A percentile compares a stretch with the other conserved stretches of the same genome.
Conservation (phyloP, 2,329 filamentous ascomycete genomes). For the Thelonectria discophora region DNA sequence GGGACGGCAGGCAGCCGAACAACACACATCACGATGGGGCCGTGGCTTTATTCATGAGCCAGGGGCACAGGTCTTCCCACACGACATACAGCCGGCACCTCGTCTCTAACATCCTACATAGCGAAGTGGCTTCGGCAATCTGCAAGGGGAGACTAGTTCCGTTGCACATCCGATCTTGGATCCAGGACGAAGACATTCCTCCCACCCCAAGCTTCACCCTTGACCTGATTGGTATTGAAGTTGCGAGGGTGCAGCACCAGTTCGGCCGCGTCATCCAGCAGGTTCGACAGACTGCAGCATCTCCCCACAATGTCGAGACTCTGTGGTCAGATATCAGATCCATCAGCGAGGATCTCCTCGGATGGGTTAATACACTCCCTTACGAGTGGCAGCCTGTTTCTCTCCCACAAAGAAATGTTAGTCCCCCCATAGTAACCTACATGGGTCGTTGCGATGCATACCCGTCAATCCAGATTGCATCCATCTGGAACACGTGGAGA, state of each 20-base stretch:
- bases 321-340: constrained; percentile 13
- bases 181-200: background rate
- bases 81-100: background rate
- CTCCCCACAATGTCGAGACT: background rate
- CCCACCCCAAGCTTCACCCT: constrained; percentile 16
- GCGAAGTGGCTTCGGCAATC: constrained; percentile 15
- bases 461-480: constrained; percentile 17
- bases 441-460: constrained; percentile 12
- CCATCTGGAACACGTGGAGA: constrained; percentile 26
- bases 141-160: background rate
- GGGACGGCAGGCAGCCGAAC: constrained; percentile 1
- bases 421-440: constrained; percentile 15
- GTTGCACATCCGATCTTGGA: constrained; percentile 12
- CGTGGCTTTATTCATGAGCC: constrained; percentile 16
- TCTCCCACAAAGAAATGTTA: background rate
- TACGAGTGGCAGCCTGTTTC: constrained; percentile 11
- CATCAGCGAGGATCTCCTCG: constrained; percentile 3
- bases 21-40: constrained; percentile 22
- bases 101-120: constrained; percentile 2
- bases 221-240: constrained; percentile 18
- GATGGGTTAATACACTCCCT: constrained; percentile 17
- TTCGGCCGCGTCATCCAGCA: constrained; percentile 5
- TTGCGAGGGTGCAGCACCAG: constrained; percentile 15
- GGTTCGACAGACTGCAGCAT: background rate
- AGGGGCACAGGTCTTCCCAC: background rate